Evolutionary conservation across 1,284 basidiomycete genomes (phyloP).

Genomic region (Tilletia setariae): DNA sequence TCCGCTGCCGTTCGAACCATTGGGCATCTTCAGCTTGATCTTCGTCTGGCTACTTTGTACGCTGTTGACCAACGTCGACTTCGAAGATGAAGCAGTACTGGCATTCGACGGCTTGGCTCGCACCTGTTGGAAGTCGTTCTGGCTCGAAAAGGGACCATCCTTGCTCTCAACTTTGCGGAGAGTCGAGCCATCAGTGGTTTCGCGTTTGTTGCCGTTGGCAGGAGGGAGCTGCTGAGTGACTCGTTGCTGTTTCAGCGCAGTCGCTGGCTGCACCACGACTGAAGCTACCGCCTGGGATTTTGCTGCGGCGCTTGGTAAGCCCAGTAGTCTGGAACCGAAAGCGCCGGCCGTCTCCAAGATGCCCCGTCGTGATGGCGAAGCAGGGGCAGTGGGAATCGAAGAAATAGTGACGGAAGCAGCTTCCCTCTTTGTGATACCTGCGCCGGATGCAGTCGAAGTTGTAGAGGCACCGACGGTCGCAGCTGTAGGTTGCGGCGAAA

Average conservation of each 20-base stretch:
- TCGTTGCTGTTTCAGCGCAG: no score
- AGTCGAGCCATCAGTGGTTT: not conserved
- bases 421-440: no score
- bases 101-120: constrained; percentile 15
- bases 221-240: no score
- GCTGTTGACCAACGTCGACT: constrained; percentile 28
- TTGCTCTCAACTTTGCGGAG: not conserved
- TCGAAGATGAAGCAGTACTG: constrained; percentile 20
- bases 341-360: no score
- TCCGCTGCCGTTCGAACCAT: no score
- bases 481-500: not conserved
- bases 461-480: no score
- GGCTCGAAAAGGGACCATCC: constrained; percentile 12
- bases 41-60: constrained; percentile 24
- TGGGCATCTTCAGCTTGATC: no score
- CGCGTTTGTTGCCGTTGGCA: not conserved
- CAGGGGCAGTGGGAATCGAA: no score
- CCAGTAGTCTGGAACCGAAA: no score
- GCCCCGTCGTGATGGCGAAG: no score
- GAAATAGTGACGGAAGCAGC: no score
- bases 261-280: not conserved
- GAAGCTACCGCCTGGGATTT: not conserved
- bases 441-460: no score
- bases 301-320: not conserved
- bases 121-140: constrained; percentile 16